Evolutionary conservation across 2,329 filamentous ascomycete genomes (phyloP), one percentile per base, ranked within the genome.

Genomic region (Fusarium coffeatum): DNA sequence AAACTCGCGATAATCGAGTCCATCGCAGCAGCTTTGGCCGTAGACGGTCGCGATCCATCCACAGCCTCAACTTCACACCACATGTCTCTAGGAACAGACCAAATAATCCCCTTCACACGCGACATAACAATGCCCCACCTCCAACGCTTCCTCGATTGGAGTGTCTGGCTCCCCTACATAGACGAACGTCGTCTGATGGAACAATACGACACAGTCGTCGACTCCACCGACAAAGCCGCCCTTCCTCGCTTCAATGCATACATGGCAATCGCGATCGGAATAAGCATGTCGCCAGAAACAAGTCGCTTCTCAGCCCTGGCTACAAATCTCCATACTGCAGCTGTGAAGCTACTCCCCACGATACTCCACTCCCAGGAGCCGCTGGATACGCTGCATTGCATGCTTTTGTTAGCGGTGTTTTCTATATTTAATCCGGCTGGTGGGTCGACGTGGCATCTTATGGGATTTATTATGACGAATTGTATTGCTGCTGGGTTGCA

Each of bases 391-490:
- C 2, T 68, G 1, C 64, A 68, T 10, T 68, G 64, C 5, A 68
- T 68, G 59, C 54, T 68, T 16, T 3, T 68, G 0, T 13, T 68
- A 9, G 64, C 51, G 1, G 34, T 37, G 0, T 68, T 64, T 18
- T 68, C 66, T 0, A 53, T 68, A 59, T 60, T 68, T 5, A 56
- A 20, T n/a, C 34, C 66, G 0, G 18, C 41, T 0, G 66, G 66
- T 22, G 66, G 66, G 9, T 68, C 54, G 1, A 53, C 54, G 0
- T 68, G 66, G 66, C 64, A 68, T 5, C 46, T 68, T 0, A 46
- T 65, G 54, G 66, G 66, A 0, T 64, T 68, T 0, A 68, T 68
- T 0, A 68, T 68, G 49, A 68, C 64, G 0, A 68, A 64, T 2
- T 68, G 59, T 2, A 51, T 68, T 32, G 66, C 66, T 1, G 43